Evolutionary conservation across 345 rosid species (phyloP).

Genomic region (Linum trigynum): DNA sequence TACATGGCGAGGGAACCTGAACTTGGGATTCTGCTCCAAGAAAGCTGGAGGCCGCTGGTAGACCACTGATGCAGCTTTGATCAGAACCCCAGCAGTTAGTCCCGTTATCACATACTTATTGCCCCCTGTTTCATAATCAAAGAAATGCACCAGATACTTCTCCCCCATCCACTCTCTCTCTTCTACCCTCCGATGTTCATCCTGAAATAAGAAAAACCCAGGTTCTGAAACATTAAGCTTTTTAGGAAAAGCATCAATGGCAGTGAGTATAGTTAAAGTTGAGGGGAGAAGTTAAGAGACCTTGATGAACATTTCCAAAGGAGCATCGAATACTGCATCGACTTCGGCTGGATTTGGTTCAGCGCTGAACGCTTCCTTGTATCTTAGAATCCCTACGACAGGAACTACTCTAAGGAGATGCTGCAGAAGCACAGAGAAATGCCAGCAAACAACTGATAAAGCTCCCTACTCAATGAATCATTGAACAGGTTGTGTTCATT

Average conservation of each 20-base stretch:
- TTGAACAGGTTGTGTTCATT: slow-evolving; percentile 22
- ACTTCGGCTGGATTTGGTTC: slow-evolving; percentile 75
- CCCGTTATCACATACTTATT: slow-evolving; percentile 57
- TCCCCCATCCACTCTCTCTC: slow-evolving; percentile 69
- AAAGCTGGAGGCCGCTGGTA: slow-evolving; percentile 54
- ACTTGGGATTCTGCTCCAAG: slow-evolving; percentile 51
- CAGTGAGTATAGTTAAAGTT: neutral
- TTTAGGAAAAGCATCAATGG: neutral
- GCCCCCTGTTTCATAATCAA: slow-evolving; percentile 42
- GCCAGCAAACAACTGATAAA: slow-evolving; percentile 10
- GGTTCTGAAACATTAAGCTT: neutral
- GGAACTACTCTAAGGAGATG: slow-evolving; percentile 86
- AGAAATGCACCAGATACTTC: slow-evolving; percentile 49
- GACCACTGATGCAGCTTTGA: slow-evolving; percentile 63
- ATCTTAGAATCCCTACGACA: slow-evolving; percentile 61
- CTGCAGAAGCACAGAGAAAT: slow-evolving; percentile 31
- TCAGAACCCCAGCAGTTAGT: slow-evolving; percentile 65
- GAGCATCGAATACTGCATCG: slow-evolving; percentile 80
- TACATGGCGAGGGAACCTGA: slow-evolving; percentile 42
- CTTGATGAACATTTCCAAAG: slow-evolving; percentile 88
- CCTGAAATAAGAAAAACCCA: slow-evolving; percentile 30
- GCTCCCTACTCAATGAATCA: slow-evolving; percentile 77
- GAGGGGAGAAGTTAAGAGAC: slow-evolving; percentile 25
- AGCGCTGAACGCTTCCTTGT: slow-evolving; percentile 48
- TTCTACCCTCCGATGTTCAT: slow-evolving; percentile 57